Base-by-base conservation (phyloP, 2,329 filamentous ascomycete genomes). In the Volutella citrinella region DNA sequence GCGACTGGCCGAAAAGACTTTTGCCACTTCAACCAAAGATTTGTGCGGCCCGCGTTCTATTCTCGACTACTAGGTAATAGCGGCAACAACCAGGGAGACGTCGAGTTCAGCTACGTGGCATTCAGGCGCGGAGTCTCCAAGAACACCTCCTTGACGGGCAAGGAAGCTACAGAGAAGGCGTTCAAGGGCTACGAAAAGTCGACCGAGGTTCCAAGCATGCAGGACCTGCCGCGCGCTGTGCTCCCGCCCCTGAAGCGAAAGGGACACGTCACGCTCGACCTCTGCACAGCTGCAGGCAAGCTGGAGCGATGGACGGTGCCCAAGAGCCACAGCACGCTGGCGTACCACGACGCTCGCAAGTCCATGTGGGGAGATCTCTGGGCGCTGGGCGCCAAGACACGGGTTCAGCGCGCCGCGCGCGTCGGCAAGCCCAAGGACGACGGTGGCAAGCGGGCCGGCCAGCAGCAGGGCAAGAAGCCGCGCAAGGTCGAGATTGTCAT, bases 251-350 rank as follows among this genome's bases (percentile, higher is more conserved):
- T 98, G 40, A 98, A 98, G 68, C 80, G 88, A 16, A 80, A 80
- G 23, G 87, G 89, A 1, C 93, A 98, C 58, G 82, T 97, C 26
- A 87, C 84, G 12, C 68, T 98, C 18, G 93, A 98, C 56, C 59
- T 97, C 4, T 98, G 93, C 69, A 97, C 93, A 0, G 84, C 91
- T 0, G 74, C 78, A 1, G 93, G 87, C 19, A 80, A 76, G 25
- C 80, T 96, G 20, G 91, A 98, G 68, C 86, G 93, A 35, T 98
- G 93, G 93, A 93, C 84, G 0, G 83, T 98, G 0, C 87, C 91
- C 3, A 81, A 81, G 49, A 88, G 82, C 40, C 93, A 83, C 63
- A 83, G 82, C 59, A 82, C 77, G 50, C 80, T 84, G 51, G 89
- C 89, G 1, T 97, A 91, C 65, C 87, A 86, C 51, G 93, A 97